These are phyloP conservation scores for Aspergillus coremiiformis DNA, from an alignment of 495 filamentous ascomycete genomes.

Conservation along the genomic window DNA sequence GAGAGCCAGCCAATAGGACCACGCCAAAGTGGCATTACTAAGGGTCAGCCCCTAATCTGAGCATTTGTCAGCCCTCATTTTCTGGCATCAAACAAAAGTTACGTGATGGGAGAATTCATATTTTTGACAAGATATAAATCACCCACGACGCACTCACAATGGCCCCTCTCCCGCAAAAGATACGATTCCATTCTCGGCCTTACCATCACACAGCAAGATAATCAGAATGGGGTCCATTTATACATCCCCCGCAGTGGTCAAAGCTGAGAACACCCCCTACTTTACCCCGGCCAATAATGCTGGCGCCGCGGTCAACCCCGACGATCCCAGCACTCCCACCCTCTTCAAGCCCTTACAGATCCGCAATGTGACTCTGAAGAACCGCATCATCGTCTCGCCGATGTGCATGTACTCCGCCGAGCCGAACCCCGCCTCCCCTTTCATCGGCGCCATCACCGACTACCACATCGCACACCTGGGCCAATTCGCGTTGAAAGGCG, in stretches of 20 bases:
- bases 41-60: neutral
- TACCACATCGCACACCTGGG: slow-evolving; percentile 63
- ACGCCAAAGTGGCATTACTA: no score
- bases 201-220: neutral
- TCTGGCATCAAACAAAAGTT: no score
- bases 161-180: neutral
- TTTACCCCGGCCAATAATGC: slow-evolving; percentile 53
- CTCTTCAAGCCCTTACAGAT: slow-evolving; percentile 60
- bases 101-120: no score
- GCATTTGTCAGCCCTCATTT: neutral
- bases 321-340: slow-evolving; percentile 45
- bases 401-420: slow-evolving; percentile 63
- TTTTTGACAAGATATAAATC: neutral
- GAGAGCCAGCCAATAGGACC: no score
- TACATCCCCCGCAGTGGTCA: slow-evolving; percentile 11
- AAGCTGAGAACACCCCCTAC: slow-evolving; percentile 34
- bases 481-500: slow-evolving; percentile 55
- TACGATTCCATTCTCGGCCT: neutral
- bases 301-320: slow-evolving; percentile 42
- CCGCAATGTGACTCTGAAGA: slow-evolving; percentile 60
- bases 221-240: slow-evolving; percentile 15
- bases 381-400: slow-evolving; percentile 54
- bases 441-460: slow-evolving; percentile 58
- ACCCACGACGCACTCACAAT: neutral
- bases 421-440: slow-evolving; percentile 24